Evolutionary conservation across 331 rosid species (phyloP).

Genomic region (Pyrus hybrid): DNA sequence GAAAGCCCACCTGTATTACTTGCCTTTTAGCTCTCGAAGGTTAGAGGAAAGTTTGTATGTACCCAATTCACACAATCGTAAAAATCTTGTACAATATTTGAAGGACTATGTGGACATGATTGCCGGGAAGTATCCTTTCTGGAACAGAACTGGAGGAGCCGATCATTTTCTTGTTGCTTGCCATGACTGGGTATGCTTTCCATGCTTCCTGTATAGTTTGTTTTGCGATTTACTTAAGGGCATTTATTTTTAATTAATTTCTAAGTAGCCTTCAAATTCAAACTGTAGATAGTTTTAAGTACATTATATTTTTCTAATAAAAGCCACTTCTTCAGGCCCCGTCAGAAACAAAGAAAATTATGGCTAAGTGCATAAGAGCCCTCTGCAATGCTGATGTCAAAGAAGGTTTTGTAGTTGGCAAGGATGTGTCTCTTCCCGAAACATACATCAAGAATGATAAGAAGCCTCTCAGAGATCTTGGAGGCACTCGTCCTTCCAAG

Average conservation of each 20-base stretch:
- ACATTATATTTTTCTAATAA: neutral
- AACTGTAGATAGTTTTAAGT: no score
- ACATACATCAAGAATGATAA: constrained; percentile 41
- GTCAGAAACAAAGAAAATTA: constrained; percentile 52
- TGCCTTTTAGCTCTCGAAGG: constrained; percentile 87
- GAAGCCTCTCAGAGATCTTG: constrained; percentile 55
- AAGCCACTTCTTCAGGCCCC: constrained; percentile 63
- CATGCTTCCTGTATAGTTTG: neutral
- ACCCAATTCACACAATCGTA: constrained; percentile 52
- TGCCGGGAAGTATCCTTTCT: constrained; percentile 60
- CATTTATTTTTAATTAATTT: neutral
- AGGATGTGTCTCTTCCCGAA: constrained; percentile 88
- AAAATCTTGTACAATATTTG: constrained; percentile 58
- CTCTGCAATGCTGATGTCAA: constrained; percentile 86
- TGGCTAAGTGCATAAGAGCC: constrained; percentile 74
- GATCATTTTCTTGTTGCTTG: constrained; percentile 96
- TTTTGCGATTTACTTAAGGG: neutral
- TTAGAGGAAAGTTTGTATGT: constrained; percentile 62
- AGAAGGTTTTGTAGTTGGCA: constrained; percentile 83
- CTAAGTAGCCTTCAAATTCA: neutral
- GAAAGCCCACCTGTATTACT: constrained; percentile 83
- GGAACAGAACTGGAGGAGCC: constrained; percentile 85
- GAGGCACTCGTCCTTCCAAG: constrained; percentile 65
- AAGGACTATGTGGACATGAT: constrained; percentile 45
- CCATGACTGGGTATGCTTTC: constrained; percentile 88